These are phyloP conservation scores for Thalia dealbata DNA, from an alignment of 176 grass and related monocot species.

Conservation along the genomic window DNA sequence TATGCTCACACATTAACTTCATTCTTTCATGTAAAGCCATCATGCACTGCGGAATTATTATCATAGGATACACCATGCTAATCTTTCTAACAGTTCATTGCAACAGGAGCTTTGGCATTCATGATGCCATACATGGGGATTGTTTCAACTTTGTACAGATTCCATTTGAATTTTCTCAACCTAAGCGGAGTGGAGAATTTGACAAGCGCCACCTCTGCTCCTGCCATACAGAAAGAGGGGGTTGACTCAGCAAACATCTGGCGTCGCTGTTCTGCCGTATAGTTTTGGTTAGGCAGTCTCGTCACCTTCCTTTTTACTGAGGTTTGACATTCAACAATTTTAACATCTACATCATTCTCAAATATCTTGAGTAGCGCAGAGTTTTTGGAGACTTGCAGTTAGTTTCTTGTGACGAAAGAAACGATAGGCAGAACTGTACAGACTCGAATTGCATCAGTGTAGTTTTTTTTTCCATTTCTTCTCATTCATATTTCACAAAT, in stretches of 20 bases:
- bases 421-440: not conserved
- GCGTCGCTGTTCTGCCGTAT: not conserved
- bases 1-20: no score
- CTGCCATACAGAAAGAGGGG: not conserved
- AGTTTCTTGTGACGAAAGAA: not conserved
- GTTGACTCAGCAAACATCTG: not conserved
- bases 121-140: not conserved
- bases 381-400: not conserved
- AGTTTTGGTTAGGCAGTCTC: slow-evolving; percentile 10
- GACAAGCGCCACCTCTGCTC: not conserved
- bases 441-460: not conserved
- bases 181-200: not conserved
- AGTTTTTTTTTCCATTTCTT: not conserved
- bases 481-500: not conserved
- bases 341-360: not conserved
- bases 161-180: not conserved
- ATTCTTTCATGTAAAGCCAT: no score
- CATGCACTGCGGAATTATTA: not conserved
- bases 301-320: not conserved
- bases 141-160: not conserved
- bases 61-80: not conserved
- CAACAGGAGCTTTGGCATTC: not conserved
- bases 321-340: not conserved
- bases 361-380: not conserved
- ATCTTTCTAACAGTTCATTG: not conserved